Conservation (phyloP, 225 moss, liverwort and hornwort species). For the Climacium dendroides region DNA sequence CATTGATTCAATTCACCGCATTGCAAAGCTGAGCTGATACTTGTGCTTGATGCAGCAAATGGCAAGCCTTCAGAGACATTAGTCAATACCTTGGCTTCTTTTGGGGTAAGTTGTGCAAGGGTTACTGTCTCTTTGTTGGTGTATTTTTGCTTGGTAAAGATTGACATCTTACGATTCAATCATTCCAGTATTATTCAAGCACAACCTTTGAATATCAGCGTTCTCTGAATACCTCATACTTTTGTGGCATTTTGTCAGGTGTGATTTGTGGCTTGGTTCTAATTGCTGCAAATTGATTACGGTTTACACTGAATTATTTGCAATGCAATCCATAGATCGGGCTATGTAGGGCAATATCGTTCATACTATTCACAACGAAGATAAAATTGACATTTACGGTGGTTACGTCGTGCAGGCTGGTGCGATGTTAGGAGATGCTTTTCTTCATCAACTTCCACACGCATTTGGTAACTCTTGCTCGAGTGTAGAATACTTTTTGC, state of each 20-base stretch:
- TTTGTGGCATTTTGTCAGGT: not conserved
- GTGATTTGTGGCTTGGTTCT: not conserved
- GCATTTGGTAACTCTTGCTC: conserved; percentile 53
- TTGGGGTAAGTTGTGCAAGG: conserved; percentile 41
- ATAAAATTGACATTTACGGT: not conserved
- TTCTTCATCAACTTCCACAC: conserved; percentile 88
- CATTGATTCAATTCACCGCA: not conserved
- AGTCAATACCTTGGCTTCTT: conserved; percentile 77
- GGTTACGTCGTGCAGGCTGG: conserved; percentile 38
- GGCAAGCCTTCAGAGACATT: conserved; percentile 56
- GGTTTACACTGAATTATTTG: not conserved
- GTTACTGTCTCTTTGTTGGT: not conserved
- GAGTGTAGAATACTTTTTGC: conserved; percentile 1
- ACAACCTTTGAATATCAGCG: not conserved
- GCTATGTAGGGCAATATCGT: not conserved
- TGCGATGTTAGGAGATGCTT: conserved; percentile 80
- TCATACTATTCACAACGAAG: not conserved
- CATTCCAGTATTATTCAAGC: not conserved
- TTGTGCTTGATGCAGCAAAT: conserved; percentile 37
- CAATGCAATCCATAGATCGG: not conserved
- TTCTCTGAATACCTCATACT: not conserved
- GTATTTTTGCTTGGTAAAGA: not conserved
- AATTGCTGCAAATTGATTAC: not conserved
- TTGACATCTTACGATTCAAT: not conserved
- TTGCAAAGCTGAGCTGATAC: not conserved